Conservation (phyloP, 352 stramenopile species). For the Pythium guiyangense region DNA sequence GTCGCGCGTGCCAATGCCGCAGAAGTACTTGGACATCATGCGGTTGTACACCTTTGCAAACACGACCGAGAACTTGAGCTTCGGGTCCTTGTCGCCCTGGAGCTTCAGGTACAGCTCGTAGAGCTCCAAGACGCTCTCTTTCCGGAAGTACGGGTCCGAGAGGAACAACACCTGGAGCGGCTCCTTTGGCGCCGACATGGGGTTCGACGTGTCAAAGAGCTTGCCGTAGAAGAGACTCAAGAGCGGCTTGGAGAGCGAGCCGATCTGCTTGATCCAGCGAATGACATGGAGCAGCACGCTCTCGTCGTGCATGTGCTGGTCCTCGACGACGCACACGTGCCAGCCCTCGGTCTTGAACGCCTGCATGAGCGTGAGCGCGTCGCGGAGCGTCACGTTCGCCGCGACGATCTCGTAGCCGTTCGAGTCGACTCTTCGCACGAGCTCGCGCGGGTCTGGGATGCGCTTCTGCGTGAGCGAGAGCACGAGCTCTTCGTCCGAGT, state of each 20-base stretch:
- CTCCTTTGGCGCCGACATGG: conserved; percentile 39
- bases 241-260: conserved; percentile 50
- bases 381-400: conserved; percentile 37
- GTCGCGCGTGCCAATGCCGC: conserved; percentile 84
- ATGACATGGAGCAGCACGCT: conserved; percentile 56
- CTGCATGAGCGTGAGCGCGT: conserved; percentile 73
- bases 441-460: conserved; percentile 48
- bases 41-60: conserved; percentile 84
- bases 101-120: conserved; percentile 95
- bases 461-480: conserved; percentile 81
- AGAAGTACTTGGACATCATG: conserved; percentile 88
- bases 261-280: conserved; percentile 72
- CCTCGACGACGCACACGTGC: conserved; percentile 78
- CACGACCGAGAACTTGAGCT: conserved; percentile 89
- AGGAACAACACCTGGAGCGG: conserved; percentile 90
- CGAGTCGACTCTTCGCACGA: conserved; percentile 71
- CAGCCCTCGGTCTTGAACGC: conserved; percentile 74
- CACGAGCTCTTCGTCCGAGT: conserved; percentile 97
- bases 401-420: conserved; percentile 71
- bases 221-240: conserved; percentile 67
- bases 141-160: conserved; percentile 93
- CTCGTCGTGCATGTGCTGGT: conserved; percentile 71
- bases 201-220: conserved; percentile 44
- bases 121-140: conserved; percentile 87
- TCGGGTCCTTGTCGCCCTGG: conserved; percentile 93